A percentile compares a stretch with the other conserved stretches of the same genome.
phyloP scores from a whole-genome alignment of 306 rosid genomes.

The Carpinus viminea region DNA sequence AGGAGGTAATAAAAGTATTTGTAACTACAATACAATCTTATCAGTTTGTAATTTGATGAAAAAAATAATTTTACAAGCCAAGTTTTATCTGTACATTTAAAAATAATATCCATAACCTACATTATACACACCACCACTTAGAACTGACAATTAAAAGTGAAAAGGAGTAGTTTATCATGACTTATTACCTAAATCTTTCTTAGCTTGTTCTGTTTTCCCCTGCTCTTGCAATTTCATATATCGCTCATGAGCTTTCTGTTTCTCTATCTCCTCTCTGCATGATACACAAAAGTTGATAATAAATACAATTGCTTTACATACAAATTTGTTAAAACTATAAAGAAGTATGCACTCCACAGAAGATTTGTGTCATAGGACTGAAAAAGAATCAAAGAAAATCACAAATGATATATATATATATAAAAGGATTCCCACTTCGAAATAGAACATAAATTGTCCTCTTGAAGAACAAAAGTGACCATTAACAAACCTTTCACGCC shows the following conservation, averaged over 20 bases:
- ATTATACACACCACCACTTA: not conserved
- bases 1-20: not conserved
- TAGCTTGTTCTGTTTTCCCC: constrained; percentile 93
- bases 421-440: constrained; percentile 6
- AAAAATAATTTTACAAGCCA: not conserved
- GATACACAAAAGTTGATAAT: not conserved
- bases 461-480: constrained; percentile 23
- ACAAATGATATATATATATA: not conserved
- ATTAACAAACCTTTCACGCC: constrained; percentile 83
- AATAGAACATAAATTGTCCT: not conserved
- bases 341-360: not conserved
- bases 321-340: not conserved
- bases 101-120: not conserved
- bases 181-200: constrained; percentile 78
- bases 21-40: not conserved
- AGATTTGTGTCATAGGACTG: not conserved
- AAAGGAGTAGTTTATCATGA: constrained; percentile 4
- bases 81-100: not conserved
- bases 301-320: not conserved
- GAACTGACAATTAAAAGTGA: not conserved
- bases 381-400: not conserved
- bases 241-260: constrained; percentile 84
- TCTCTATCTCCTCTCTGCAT: constrained; percentile 84
- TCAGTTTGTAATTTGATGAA: not conserved
- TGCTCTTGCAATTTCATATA: constrained; percentile 89